Evolutionary conservation across 164 flowering plant genomes (phyloP), one percentile per base, ranked within the genome.

Genomic region (Platanus orientalis): DNA sequence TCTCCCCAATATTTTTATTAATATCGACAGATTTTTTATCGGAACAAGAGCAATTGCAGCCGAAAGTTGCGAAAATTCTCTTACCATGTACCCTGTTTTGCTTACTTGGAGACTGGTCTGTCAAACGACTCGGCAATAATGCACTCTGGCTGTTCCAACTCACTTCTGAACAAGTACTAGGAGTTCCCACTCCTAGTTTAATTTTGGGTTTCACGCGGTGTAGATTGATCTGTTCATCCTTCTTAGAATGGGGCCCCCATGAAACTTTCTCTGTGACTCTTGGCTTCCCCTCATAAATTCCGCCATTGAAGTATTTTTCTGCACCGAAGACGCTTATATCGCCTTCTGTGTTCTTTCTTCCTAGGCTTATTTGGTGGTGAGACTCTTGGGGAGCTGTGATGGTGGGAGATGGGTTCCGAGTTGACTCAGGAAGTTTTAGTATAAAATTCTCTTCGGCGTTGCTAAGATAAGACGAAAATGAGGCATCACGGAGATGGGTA

Each of bases 251-350:
- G 14, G 50, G 39, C 6, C 14, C 63, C 28, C 34, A 60, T 34
- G 54, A 48, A 40, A 21, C 27, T 29, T 58, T 67, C 58, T 52
- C 54, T 34, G 25, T 3, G 36, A 36, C 17, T 63, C 54, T 66
- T 25, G 71, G 65, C 30, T 56, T 60, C 39, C 60, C 69, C 16
- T 62, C 74, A 34, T 79, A 79, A 21, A 79, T 72, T 26, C 23
- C 79, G 52, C 84, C 87, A 49, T 69, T 81, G 78, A 91, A 88
- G 77, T 88, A 88, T 63, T 76, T 87, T 26, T 85, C 89, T 0
- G 96, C 97, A 49, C 73, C 68, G 52, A 89, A 88, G 11, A 90
- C 80, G n/a, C 80, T 85, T 50, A 86, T 83, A 61, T 85, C 97
- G 30, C 70, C 80, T 32, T 78, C 74, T 6, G 57, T 68, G 57